These are phyloP conservation scores for Aegilops tauschii DNA, from an alignment of 176 grass and related monocot species.

Conservation along the genomic window DNA sequence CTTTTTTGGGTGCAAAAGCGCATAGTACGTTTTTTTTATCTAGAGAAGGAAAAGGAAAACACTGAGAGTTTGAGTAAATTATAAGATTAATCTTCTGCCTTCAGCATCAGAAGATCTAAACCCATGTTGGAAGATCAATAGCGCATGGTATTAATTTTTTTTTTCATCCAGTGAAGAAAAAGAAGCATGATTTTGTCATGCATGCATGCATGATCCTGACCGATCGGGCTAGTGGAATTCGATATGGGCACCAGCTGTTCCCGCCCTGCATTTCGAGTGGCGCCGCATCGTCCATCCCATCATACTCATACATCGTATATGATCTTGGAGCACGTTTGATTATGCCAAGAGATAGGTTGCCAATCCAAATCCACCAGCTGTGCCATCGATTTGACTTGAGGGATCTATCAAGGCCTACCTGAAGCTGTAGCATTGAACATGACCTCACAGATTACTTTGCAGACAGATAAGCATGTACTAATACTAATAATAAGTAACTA, in stretches of 20 bases:
- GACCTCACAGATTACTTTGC: neutral
- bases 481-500: too few species aligned
- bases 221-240: neutral
- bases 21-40: too few species aligned
- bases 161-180: neutral
- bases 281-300: neutral
- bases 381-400: neutral
- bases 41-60: too few species aligned
- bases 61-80: too few species aligned
- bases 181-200: neutral
- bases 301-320: neutral
- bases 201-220: neutral
- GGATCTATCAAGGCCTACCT: neutral
- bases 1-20: neutral
- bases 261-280: neutral
- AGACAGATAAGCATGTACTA: neutral
- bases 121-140: neutral
- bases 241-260: neutral
- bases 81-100: neutral
- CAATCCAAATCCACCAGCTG: constrained; percentile 15
- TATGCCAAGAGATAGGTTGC: neutral
- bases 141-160: neutral
- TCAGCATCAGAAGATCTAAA: neutral
- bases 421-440: constrained; percentile 3
- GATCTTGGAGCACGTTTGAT: neutral